Conservation (phyloP, 768 basidiomycete species). For the Boletellus emodensis region DNA sequence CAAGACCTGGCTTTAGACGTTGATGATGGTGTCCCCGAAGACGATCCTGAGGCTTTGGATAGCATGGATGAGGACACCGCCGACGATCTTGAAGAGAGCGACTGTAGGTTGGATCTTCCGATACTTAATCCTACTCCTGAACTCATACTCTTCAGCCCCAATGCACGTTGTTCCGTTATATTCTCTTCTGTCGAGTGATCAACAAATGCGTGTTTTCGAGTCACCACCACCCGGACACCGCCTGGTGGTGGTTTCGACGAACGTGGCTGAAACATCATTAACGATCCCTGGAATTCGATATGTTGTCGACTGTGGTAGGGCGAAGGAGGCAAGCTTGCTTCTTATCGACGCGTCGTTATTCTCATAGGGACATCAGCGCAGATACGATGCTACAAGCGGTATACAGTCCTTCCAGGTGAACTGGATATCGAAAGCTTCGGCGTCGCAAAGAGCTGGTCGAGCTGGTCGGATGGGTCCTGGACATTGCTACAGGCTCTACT, state of each 20-base stretch:
- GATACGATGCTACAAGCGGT: conserved; percentile 74
- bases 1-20: conserved; percentile 66
- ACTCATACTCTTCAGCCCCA: conserved; percentile 51
- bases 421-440: conserved; percentile 95
- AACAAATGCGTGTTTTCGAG: conserved; percentile 91
- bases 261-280: conserved; percentile 94
- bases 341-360: neutral
- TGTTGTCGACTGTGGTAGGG: conserved; percentile 94
- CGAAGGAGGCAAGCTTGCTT: conserved; percentile 69
- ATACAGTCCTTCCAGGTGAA: conserved; percentile 90
- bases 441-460: conserved; percentile 90
- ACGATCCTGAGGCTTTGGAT: conserved; percentile 72
- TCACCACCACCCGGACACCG: conserved; percentile 77
- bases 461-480: conserved; percentile 98
- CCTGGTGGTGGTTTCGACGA: conserved; percentile 92
- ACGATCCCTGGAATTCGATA: conserved; percentile 97
- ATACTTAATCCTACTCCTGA: conserved; percentile 2
- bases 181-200: conserved; percentile 86
- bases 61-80: conserved; percentile 61
- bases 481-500: conserved; percentile 96
- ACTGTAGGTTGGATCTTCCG: conserved; percentile 42
- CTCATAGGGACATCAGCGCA: conserved; percentile 47
- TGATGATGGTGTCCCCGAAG: conserved; percentile 54
- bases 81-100: conserved; percentile 60
- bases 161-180: conserved; percentile 96